These are phyloP conservation scores for Ceratobasidium sp. DNA, from an alignment of 1,284 basidiomycete species.

Conservation along the genomic window DNA sequence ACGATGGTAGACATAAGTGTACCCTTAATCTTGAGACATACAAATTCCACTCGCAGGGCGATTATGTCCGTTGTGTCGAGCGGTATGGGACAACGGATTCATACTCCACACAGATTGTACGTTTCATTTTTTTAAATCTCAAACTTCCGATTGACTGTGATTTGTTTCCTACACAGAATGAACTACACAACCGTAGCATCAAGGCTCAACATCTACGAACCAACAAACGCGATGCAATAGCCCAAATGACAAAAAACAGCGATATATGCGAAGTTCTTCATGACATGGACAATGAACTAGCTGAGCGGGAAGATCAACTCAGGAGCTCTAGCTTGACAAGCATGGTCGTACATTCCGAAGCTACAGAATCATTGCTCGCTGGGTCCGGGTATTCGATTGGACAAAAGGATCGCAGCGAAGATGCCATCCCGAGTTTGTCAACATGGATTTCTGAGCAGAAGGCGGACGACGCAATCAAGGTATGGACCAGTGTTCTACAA, in stretches of 20 bases:
- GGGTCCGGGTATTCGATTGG: not conserved
- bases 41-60: constrained; percentile 53
- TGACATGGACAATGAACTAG: not conserved
- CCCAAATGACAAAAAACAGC: not conserved
- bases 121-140: constrained; percentile 39
- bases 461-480: not conserved
- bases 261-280: not conserved
- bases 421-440: not conserved
- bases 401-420: not conserved
- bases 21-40: not conserved
- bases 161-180: constrained; percentile 39
- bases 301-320: no score
- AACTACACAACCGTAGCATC: constrained; percentile 44
- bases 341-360: no score
- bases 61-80: constrained; percentile 51
- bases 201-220: constrained; percentile 31
- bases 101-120: constrained; percentile 49
- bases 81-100: constrained; percentile 51
- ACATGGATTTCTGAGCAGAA: not conserved
- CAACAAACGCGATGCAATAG: not conserved
- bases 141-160: not conserved
- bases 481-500: not conserved
- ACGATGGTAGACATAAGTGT: not conserved
- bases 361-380: not conserved
- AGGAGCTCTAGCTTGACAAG: no score